These are phyloP conservation scores for Fabrea salina DNA, from an alignment of 169 alveolate genomes.

Conservation along the genomic window DNA sequence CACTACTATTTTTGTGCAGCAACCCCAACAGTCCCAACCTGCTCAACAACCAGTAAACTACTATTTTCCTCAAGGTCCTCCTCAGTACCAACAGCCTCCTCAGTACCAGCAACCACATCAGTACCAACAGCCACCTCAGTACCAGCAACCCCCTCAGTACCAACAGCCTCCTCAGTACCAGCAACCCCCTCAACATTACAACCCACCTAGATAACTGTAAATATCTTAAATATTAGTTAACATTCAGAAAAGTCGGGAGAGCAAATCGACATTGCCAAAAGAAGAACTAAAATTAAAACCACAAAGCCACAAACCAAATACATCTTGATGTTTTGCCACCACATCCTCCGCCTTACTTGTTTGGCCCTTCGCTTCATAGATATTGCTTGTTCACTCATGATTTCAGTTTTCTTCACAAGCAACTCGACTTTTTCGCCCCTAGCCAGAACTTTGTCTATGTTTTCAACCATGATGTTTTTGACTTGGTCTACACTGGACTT, in stretches of 20 bases:
- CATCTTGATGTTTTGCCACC: constrained; percentile 24
- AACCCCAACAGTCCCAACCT: constrained; percentile 40
- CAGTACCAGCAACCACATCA: constrained; percentile 7
- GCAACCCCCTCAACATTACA: background rate
- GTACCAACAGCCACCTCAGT: constrained; percentile 1
- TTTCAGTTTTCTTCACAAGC: constrained; percentile 21
- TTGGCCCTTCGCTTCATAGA: constrained; percentile 23
- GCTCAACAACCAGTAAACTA: constrained; percentile 15
- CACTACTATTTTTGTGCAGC: constrained; percentile 59
- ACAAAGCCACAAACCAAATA: constrained; percentile 4
- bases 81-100: background rate
- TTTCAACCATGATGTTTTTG: constrained; percentile 22
- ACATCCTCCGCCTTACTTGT: constrained; percentile 6
- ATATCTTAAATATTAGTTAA: too few relatives aligned
- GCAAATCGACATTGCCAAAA: background rate
- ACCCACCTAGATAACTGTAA: too few relatives aligned
- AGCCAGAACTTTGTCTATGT: constrained; percentile 29
- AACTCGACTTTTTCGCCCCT: constrained; percentile 32
- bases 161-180: constrained; percentile 9
- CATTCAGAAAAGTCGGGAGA: constrained; percentile 23
- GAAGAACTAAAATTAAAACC: background rate
- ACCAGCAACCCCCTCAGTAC: background rate
- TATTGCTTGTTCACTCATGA: constrained; percentile 28
- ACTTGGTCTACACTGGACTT: constrained; percentile 2
- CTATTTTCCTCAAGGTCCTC: constrained; percentile 23